phyloP scores from a whole-genome alignment of 768 basidiomycete genomes.

The Phylloporus arenicola region DNA sequence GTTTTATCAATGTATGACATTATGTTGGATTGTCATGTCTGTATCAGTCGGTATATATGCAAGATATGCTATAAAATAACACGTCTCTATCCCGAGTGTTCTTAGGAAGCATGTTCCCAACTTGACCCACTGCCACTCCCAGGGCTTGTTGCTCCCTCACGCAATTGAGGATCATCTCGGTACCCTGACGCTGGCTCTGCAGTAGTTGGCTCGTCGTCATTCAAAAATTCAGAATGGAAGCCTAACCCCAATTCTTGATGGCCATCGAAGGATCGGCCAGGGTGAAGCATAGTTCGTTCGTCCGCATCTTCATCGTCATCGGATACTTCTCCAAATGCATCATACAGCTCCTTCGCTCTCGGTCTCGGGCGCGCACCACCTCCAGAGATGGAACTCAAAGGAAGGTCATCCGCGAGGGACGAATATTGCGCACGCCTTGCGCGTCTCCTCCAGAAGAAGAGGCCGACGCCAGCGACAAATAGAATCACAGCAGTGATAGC shows the following conservation, averaged over 20 bases:
- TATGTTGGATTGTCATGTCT: constrained; percentile 9
- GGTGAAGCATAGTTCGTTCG: constrained; percentile 61
- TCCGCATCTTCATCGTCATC: constrained; percentile 79
- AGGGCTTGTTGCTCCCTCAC: constrained; percentile 26
- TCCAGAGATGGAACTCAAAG: constrained; percentile 66
- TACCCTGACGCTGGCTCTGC: constrained; percentile 33
- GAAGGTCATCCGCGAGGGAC: constrained; percentile 57
- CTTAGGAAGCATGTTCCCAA: constrained; percentile 66
- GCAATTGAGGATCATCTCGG: constrained; percentile 48
- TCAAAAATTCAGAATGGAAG: constrained; percentile 78
- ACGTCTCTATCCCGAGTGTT: constrained; percentile 22
- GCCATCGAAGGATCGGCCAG: constrained; percentile 30
- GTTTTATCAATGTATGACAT: constrained; percentile 45
- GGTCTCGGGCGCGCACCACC: constrained; percentile 32
- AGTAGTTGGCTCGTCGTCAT: constrained; percentile 60
- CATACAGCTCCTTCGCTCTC: constrained; percentile 86
- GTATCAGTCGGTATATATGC: constrained; percentile 16
- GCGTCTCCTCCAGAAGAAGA: constrained; percentile 79
- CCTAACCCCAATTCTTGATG: constrained; percentile 38
- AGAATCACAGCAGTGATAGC: constrained; percentile 74
- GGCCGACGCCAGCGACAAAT: constrained; percentile 60
- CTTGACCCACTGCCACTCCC: constrained; percentile 50
- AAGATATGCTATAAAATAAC: constrained; percentile 18
- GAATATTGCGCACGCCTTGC: constrained; percentile 45
- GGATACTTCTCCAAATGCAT: constrained; percentile 89